Evolutionary conservation across 2,329 filamentous ascomycete genomes (phyloP).

Genomic region (Pleochaeta shiraiana): DNA sequence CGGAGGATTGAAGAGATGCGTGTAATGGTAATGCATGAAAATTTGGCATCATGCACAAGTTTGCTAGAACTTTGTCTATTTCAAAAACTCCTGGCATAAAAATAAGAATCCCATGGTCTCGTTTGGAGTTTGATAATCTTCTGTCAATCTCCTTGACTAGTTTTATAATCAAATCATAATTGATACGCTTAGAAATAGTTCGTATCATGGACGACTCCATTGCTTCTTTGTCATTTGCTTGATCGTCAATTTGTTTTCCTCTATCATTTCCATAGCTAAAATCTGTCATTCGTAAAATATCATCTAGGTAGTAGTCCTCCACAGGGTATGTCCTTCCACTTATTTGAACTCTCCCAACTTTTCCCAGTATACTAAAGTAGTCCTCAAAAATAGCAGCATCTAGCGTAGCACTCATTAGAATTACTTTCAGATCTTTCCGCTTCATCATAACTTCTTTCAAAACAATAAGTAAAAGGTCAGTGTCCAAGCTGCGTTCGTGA

Average conservation of each 20-base stretch:
- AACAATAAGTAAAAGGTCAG: conserved; percentile 78
- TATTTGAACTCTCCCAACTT: conserved; percentile 68
- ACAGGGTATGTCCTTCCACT: conserved; percentile 78
- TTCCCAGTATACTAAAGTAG: conserved; percentile 54
- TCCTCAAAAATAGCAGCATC: conserved; percentile 67
- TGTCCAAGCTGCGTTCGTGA: conserved; percentile 86
- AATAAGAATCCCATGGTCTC: conserved; percentile 77
- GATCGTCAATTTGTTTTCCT: conserved; percentile 22
- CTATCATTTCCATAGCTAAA: conserved; percentile 28
- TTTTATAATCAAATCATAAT: conserved; percentile 68
- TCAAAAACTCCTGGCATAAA: conserved; percentile 86
- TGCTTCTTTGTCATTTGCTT: conserved; percentile 27
- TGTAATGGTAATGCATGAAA: conserved; percentile 74
- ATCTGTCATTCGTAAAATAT: conserved; percentile 59
- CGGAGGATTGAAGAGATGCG: conserved; percentile 69
- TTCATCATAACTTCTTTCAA: conserved; percentile 58
- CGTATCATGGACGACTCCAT: conserved; percentile 49
- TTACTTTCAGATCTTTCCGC: conserved; percentile 62
- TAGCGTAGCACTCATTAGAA: conserved; percentile 92
- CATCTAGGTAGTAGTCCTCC: conserved; percentile 73
- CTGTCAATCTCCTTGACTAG: conserved; percentile 65
- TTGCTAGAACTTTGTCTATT: conserved; percentile 60
- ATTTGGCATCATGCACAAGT: conserved; percentile 39
- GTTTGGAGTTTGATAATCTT: conserved; percentile 38
- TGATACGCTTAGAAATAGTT: conserved; percentile 61